These are phyloP conservation scores for Centella asiatica DNA, from an alignment of 129 eudicot species.

Conservation along the genomic window DNA sequence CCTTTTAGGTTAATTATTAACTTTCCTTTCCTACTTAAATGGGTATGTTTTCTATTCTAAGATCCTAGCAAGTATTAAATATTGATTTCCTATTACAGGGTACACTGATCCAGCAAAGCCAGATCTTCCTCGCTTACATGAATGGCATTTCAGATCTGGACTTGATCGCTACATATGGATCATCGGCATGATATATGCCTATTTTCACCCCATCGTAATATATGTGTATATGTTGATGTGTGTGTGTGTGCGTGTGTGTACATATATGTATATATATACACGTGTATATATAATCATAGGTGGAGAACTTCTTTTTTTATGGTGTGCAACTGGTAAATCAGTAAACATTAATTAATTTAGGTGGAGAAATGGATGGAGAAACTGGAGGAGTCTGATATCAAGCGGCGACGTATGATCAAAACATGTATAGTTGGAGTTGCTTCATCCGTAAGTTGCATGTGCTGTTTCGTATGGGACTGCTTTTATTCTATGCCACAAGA, in stretches of 20 bases:
- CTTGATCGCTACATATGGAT: conserved; percentile 97
- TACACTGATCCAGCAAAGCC: conserved; percentile 94
- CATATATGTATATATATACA: too few species aligned
- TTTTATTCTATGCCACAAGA: conserved; percentile 1
- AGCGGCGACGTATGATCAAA: conserved; percentile 59
- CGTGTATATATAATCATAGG: too few species aligned
- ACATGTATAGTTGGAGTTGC: conserved; percentile 61
- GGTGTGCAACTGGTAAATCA: background rate
- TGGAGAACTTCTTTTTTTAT: too few species aligned
- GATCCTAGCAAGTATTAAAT: background rate
- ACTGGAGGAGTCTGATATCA: conserved; percentile 74
- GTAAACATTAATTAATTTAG: conserved; percentile 27
- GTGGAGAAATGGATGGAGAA: conserved; percentile 96
- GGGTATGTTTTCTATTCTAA: background rate
- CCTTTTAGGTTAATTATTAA: conserved; percentile 44
- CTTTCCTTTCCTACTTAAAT: background rate
- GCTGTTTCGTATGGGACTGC: background rate
- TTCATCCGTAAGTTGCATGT: conserved; percentile 41
- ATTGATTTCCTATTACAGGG: conserved; percentile 36
- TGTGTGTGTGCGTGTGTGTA: too few species aligned
- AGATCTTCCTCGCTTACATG: conserved; percentile 77
- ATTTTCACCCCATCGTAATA: conserved; percentile 79
- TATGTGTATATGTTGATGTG: too few species aligned
- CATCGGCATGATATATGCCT: conserved; percentile 91
- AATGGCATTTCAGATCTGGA: conserved; percentile 97